Evolutionary conservation across 495 filamentous ascomycete species (phyloP).

Genomic region (Saxophila tyrrhenica): DNA sequence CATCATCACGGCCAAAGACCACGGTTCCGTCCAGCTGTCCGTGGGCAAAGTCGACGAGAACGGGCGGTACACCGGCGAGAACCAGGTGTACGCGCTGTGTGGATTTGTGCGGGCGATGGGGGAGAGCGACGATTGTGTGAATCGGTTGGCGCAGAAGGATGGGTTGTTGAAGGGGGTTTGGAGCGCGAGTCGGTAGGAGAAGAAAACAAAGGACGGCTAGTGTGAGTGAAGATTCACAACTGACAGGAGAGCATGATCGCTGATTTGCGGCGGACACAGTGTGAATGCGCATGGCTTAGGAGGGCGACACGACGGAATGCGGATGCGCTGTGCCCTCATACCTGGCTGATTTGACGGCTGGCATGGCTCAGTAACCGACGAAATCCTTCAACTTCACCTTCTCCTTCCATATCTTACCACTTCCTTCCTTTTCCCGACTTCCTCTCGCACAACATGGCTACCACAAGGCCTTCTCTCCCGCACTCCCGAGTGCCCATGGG

Average conservation of each 20-base stretch:
- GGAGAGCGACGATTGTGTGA: conserved; percentile 92
- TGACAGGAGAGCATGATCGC: background rate
- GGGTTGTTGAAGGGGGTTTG: conserved; percentile 95
- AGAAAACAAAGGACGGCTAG: conserved; percentile 16
- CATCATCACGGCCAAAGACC: conserved; percentile 97
- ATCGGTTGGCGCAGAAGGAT: conserved; percentile 89
- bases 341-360: background rate
- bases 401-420: background rate
- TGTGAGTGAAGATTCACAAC: background rate
- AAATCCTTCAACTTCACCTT: background rate
- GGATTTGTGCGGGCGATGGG: conserved; percentile 97
- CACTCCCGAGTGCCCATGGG: conserved; percentile 7
- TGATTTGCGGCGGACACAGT: background rate
- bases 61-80: conserved; percentile 93
- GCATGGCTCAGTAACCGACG: background rate
- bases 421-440: background rate
- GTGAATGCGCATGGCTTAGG: too few relatives aligned
- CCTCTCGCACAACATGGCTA: conserved; percentile 1
- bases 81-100: conserved; percentile 92
- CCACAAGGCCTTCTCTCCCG: conserved; percentile 18
- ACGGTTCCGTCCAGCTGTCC: conserved; percentile 36
- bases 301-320: too few relatives aligned
- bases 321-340: too few relatives aligned
- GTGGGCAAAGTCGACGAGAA: conserved; percentile 45
- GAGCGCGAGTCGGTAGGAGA: conserved; percentile 61